Evolutionary conservation across 1,284 basidiomycete genomes (phyloP).

Genomic region (Ceratobasidium sp.): DNA sequence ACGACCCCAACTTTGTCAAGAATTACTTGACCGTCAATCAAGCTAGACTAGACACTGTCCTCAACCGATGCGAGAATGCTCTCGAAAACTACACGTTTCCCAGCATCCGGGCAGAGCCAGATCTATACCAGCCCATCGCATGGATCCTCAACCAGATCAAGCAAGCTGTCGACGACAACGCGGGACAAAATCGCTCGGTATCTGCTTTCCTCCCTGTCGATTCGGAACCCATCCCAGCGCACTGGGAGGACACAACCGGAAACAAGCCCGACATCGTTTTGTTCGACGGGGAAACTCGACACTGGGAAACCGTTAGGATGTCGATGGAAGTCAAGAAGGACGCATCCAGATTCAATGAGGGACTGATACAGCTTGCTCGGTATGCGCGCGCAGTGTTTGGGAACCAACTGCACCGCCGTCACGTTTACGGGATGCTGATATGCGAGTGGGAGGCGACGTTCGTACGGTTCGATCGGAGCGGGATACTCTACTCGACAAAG

Average conservation of each 20-base stretch:
- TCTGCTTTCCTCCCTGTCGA: not conserved
- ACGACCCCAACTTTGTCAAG: not conserved
- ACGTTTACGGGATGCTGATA: slow-evolving; percentile 9
- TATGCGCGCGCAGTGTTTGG: slow-evolving; percentile 24
- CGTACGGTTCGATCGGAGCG: slow-evolving; percentile 21
- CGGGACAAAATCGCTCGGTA: not conserved
- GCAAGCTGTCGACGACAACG: not conserved
- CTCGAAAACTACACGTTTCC: no score
- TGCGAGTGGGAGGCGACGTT: slow-evolving; percentile 9
- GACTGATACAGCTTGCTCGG: slow-evolving; percentile 15
- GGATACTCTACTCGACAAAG: not conserved
- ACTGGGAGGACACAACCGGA: not conserved
- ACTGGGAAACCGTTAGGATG: no score
- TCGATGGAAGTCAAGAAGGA: slow-evolving; percentile 19
- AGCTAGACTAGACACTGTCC: no score
- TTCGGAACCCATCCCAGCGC: not conserved
- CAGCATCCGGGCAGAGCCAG: no score
- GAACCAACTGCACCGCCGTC: slow-evolving; percentile 23
- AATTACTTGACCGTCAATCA: no score
- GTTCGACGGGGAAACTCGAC: slow-evolving; percentile 21
- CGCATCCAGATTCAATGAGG: not conserved
- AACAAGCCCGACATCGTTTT: slow-evolving; percentile 26
- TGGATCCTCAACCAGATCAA: no score
- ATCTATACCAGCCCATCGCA: no score
- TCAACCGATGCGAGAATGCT: no score